Conservation (phyloP, 192 early-diverging fungal genomes). For the Diversispora epigaea region DNA sequence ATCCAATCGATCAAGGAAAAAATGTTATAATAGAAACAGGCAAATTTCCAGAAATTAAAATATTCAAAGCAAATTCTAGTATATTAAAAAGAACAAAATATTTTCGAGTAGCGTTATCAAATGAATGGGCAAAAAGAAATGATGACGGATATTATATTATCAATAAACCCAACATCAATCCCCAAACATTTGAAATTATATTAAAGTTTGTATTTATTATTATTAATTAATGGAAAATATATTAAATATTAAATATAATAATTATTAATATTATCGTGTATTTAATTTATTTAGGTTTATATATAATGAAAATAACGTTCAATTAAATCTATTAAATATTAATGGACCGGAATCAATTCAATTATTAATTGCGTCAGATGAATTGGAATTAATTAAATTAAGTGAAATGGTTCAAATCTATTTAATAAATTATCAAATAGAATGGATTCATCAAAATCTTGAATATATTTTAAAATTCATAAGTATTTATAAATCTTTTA, state of each 20-base stretch:
- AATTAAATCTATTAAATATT: neutral
- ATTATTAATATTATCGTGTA: neutral
- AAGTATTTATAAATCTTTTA: slow-evolving; percentile 10
- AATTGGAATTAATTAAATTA: slow-evolving; percentile 16
- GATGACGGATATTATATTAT: neutral
- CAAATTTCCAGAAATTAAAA: neutral
- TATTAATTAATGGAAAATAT: neutral
- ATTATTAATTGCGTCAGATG: slow-evolving; percentile 23
- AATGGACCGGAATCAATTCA: neutral
- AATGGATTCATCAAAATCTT: neutral
- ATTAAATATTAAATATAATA: neutral
- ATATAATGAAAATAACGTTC: neutral
- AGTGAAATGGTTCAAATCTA: slow-evolving; percentile 5
- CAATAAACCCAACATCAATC: slow-evolving; percentile 22
- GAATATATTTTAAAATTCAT: neutral
- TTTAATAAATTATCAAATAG: neutral
- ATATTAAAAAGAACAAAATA: slow-evolving; percentile 11
- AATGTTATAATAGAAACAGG: no score
- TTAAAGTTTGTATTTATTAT: slow-evolving; percentile 6
- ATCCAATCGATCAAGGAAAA: no score
- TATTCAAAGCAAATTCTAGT: slow-evolving; percentile 6
- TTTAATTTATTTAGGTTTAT: neutral
- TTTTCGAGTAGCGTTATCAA: slow-evolving; percentile 20
- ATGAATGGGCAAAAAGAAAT: slow-evolving; percentile 8
- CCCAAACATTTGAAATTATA: slow-evolving; percentile 17